These are phyloP conservation scores for Trypanosoma congolense DNA, from an alignment of 208 protist species.

Conservation along the genomic window DNA sequence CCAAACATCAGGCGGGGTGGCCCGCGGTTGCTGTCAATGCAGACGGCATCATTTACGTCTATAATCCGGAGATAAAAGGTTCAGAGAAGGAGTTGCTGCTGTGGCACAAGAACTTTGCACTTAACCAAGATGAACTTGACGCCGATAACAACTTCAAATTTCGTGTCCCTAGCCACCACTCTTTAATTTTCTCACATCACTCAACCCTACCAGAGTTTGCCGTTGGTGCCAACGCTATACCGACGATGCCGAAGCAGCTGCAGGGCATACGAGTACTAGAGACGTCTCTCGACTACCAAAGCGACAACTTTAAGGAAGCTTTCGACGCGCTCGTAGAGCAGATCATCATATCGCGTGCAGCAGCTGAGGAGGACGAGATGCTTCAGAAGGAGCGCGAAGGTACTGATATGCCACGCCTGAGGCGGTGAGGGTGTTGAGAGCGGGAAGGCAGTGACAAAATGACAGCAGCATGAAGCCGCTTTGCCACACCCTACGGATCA, in stretches of 20 bases:
- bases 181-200: slow-evolving; percentile 80
- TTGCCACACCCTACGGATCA: too few relatives aligned
- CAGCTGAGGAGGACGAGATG: slow-evolving; percentile 71
- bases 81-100: slow-evolving; percentile 78
- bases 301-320: slow-evolving; percentile 88
- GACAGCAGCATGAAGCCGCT: too few relatives aligned
- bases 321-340: slow-evolving; percentile 82
- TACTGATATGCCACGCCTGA: slow-evolving; percentile 24
- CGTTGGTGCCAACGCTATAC: slow-evolving; percentile 25
- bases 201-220: slow-evolving; percentile 43
- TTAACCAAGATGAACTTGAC: slow-evolving; percentile 65
- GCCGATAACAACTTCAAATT: slow-evolving; percentile 56
- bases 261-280: slow-evolving; percentile 67
- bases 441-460: too few relatives aligned
- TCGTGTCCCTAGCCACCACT: slow-evolving; percentile 51
- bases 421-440: slow-evolving; percentile 14
- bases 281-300: slow-evolving; percentile 84
- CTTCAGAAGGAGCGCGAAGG: slow-evolving; percentile 41
- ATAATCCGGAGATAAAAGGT: slow-evolving; percentile 70
- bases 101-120: slow-evolving; percentile 89
- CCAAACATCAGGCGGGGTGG: slow-evolving; percentile 83
- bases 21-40: slow-evolving; percentile 65
- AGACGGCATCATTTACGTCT: slow-evolving; percentile 87
- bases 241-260: slow-evolving; percentile 69
- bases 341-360: slow-evolving; percentile 51